These are phyloP conservation scores for Boeremia exigua DNA, from an alignment of 2,329 filamentous ascomycete species.

Conservation along the genomic window DNA sequence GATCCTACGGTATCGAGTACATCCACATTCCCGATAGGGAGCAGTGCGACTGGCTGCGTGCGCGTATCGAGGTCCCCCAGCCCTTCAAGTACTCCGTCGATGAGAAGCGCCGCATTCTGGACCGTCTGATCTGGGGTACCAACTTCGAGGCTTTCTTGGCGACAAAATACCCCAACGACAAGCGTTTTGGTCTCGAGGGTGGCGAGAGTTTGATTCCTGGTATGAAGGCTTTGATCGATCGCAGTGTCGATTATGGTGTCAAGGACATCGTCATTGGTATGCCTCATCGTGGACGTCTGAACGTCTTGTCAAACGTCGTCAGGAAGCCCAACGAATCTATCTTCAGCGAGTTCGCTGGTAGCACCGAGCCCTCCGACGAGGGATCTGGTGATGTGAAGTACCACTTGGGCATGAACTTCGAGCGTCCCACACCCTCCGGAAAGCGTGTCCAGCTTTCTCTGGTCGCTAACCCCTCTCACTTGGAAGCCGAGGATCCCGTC, in stretches of 20 bases:
- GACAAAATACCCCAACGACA: slow-evolving; percentile 99
- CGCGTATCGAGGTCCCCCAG: slow-evolving; percentile 89
- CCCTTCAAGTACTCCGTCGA: slow-evolving; percentile 98
- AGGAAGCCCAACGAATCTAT: slow-evolving; percentile 99
- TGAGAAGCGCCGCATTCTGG: slow-evolving; percentile 96
- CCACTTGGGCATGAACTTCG: slow-evolving; percentile 99
- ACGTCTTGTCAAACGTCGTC: slow-evolving; percentile 97
- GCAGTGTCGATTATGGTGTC: slow-evolving; percentile 96
- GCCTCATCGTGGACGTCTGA: slow-evolving; percentile 97
- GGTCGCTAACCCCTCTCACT: slow-evolving; percentile 96
- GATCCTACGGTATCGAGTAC: slow-evolving; percentile 97
- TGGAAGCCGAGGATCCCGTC: slow-evolving; percentile 97
- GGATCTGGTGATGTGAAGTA: slow-evolving; percentile 99
- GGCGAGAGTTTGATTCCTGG: slow-evolving; percentile 96
- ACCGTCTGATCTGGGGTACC: slow-evolving; percentile 97
- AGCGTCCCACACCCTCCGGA: slow-evolving; percentile 95
- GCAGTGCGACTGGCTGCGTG: slow-evolving; percentile 97
- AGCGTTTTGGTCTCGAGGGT: slow-evolving; percentile 97
- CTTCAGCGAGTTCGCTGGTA: slow-evolving; percentile 96
- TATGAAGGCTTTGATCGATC: slow-evolving; percentile 99
- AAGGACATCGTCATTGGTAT: slow-evolving; percentile 99
- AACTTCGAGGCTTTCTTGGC: slow-evolving; percentile 96
- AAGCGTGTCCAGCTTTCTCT: slow-evolving; percentile 99
- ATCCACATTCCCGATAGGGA: slow-evolving; percentile 98
- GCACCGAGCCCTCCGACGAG: slow-evolving; percentile 85